A percentile compares a stretch with the other conserved stretches of the same genome.
These are phyloP conservation scores for Picochlorum costavermella DNA, from an alignment of 139 green algal species.

Conservation along the genomic window DNA sequence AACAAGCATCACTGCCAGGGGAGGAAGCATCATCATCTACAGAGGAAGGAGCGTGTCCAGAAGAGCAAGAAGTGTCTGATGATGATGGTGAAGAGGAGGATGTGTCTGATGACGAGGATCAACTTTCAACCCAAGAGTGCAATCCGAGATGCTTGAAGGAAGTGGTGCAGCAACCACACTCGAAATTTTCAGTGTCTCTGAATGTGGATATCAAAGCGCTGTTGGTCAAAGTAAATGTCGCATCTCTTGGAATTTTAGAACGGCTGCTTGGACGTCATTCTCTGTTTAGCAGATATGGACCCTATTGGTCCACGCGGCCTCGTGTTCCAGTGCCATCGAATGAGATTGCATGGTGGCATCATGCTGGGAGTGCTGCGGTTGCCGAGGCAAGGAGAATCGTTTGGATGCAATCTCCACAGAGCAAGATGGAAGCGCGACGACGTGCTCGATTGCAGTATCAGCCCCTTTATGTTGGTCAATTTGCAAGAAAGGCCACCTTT, in stretches of 20 bases:
- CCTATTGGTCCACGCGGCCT: slow-evolving; percentile 30
- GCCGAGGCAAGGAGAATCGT: slow-evolving; percentile 9
- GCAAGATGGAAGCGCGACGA: slow-evolving; percentile 10
- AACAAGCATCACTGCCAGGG: too few relatives aligned
- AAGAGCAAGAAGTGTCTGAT: too few relatives aligned
- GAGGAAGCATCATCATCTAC: too few relatives aligned
- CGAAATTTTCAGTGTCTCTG: slow-evolving; percentile 25
- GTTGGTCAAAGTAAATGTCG: slow-evolving; percentile 17
- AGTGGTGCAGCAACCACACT: too few relatives aligned
- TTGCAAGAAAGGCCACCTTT: slow-evolving; percentile 8
- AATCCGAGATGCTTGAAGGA: too few relatives aligned
- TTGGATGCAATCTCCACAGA: slow-evolving; percentile 21
- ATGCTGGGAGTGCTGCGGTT: slow-evolving; percentile 21
- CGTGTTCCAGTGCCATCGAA: slow-evolving; percentile 24
- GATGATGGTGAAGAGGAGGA: too few relatives aligned
- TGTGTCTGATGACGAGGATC: too few relatives aligned
- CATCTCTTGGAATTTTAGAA: slow-evolving; percentile 26
- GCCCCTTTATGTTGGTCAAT: slow-evolving; percentile 20
- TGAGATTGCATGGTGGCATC: slow-evolving; percentile 38
- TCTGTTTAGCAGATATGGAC: slow-evolving; percentile 24
- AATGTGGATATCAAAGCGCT: slow-evolving; percentile 32
- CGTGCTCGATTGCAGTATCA: slow-evolving; percentile 26
- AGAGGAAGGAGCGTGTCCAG: too few relatives aligned
- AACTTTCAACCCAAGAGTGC: too few relatives aligned
- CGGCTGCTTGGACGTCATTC: slow-evolving; percentile 33